Evolutionary conservation across 1,284 basidiomycete genomes (phyloP).

Genomic region (Melampsora larici-populina): DNA sequence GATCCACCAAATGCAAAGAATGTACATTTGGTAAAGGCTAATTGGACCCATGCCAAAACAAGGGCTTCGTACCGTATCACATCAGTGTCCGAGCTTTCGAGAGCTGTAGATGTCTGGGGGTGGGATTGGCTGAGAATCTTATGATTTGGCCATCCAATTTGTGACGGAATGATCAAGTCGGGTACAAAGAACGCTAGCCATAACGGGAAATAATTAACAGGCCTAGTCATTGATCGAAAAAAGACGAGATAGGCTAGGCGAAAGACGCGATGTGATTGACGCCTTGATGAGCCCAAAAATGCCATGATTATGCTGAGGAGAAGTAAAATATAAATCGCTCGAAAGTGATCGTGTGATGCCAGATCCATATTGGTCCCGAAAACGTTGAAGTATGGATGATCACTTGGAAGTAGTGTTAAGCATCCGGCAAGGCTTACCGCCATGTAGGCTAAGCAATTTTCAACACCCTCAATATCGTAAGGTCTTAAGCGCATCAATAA

Average conservation of each 20-base stretch:
- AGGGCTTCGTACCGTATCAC: neutral
- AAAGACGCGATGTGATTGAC: neutral
- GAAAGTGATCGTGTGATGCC: neutral
- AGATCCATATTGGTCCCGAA: neutral
- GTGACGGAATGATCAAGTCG: conserved; percentile 2
- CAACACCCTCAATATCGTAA: no score
- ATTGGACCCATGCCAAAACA: conserved; percentile 13
- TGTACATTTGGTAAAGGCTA: conserved; percentile 28
- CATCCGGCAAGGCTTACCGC: conserved; percentile 14
- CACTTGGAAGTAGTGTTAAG: conserved; percentile 19
- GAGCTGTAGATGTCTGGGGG: neutral
- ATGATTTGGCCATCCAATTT: neutral
- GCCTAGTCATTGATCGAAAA: conserved; percentile 19
- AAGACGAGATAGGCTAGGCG: neutral
- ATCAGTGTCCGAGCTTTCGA: neutral
- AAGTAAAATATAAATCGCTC: conserved; percentile 15
- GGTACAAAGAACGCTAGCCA: conserved; percentile 16
- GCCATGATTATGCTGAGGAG: neutral
- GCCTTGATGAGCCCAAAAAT: neutral
- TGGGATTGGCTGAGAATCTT: neutral
- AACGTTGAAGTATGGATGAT: conserved; percentile 16
- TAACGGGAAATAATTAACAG: conserved; percentile 21
- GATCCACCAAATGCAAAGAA: conserved; percentile 48
- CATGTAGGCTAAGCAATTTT: neutral
- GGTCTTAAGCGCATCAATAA: neutral